Evolutionary conservation across 2,329 filamentous ascomycete genomes (phyloP), one percentile per base, ranked within the genome.

Genomic region (Zymoseptoria crescenta): DNA sequence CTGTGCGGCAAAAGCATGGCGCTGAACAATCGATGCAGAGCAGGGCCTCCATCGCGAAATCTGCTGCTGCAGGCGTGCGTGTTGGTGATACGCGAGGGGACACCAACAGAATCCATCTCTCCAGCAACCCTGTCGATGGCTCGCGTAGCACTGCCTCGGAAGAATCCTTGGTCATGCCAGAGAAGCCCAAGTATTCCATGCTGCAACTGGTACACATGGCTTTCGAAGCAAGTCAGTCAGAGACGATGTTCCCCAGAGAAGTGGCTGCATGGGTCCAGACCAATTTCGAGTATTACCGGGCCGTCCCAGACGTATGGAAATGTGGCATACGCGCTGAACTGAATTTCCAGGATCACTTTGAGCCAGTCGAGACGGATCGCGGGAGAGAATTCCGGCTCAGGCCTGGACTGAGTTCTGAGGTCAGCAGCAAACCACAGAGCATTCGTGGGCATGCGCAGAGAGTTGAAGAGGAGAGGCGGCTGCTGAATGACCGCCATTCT

Each of bases 131-230:
- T 13, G 16, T 45, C 16, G 13, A 45, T n/a, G 5, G n/a, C 35
- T 16, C 35, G 2, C 3, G 35, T 45, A 13, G 35, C 35, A 16
- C 35, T n/a, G 35, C 13, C 35, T 45, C 35, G 35, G 35, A 45
- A 45, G 45, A 49, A 29, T 56, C 52, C 19, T 29, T 50, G 13
- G 51, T 51, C 19, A 51, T 28, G 16, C 35, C 58, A 54, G 50
- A 29, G 29, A 51, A 45, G 4, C 58, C 58, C n/a, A 28, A 54
- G 8, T 16, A 57, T 8, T 54, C 58, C 13, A 57, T 49, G 35
- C 16, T 52, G 4, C 54, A 61, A 55, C 59, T 61, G 54, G 50
- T 61, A 9, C 49, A 45, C 20, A 45, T 49, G 10, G 60, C 58
- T 20, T 58, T 60, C 35, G 24, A 54, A 4, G 56, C 59, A 8